Evolutionary conservation across 2,329 filamentous ascomycete species (phyloP).

Genomic region (Cercospora citrullina): DNA sequence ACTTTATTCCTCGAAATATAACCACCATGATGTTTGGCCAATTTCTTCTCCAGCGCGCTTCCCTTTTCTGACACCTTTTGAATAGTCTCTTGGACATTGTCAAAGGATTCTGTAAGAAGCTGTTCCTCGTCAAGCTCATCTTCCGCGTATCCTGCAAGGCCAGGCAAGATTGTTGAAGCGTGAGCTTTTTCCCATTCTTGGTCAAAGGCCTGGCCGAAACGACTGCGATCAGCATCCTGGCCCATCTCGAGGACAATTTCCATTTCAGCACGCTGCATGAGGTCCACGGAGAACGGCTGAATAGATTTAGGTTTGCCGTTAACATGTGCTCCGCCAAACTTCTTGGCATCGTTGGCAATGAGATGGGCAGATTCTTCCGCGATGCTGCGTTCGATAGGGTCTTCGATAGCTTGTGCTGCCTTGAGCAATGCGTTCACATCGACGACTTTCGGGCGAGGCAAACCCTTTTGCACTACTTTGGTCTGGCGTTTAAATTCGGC

Average conservation of each 20-base stretch:
- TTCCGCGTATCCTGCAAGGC: constrained; percentile 73
- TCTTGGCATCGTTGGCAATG: constrained; percentile 77
- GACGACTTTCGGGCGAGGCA: constrained; percentile 74
- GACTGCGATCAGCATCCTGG: constrained; percentile 44
- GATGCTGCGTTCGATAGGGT: constrained; percentile 68
- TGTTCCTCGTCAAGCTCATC: constrained; percentile 70
- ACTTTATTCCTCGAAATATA: constrained; percentile 85
- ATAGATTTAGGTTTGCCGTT: constrained; percentile 62
- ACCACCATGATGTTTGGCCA: constrained; percentile 81
- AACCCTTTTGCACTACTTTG: constrained; percentile 81
- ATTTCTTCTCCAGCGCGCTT: constrained; percentile 89
- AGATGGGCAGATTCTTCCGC: constrained; percentile 75
- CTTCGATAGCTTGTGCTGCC: constrained; percentile 59
- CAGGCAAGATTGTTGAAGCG: constrained; percentile 61
- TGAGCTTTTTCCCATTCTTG: constrained; percentile 53
- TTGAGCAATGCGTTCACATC: constrained; percentile 69
- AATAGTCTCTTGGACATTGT: constrained; percentile 72
- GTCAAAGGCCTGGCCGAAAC: constrained; percentile 50
- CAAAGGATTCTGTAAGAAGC: constrained; percentile 70
- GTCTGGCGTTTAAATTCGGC: constrained; percentile 79
- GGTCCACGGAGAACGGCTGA: constrained; percentile 67
- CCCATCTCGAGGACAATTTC: constrained; percentile 71
- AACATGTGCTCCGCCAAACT: constrained; percentile 69
- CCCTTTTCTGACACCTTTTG: constrained; percentile 73
- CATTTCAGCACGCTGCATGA: constrained; percentile 72